These are phyloP conservation scores for Aspergillus sp. DNA, from an alignment of 2,329 filamentous ascomycete species.

Conservation along the genomic window DNA sequence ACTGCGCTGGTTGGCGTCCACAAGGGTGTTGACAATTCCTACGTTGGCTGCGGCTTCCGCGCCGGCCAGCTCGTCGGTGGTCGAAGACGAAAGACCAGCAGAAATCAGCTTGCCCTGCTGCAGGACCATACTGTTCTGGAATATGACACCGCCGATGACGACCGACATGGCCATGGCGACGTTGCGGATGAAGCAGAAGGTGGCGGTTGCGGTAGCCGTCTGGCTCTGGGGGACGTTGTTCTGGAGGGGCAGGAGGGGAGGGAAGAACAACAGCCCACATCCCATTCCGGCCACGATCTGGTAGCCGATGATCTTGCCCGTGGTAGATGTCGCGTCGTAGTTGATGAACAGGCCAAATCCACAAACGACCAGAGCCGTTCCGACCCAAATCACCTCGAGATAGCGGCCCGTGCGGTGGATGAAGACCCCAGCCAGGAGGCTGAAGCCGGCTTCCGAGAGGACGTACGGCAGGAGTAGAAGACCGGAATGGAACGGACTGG, in stretches of 20 bases:
- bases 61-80: constrained; percentile 35
- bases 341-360: constrained; percentile 50
- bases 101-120: constrained; percentile 46
- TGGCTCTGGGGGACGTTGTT: constrained; percentile 50
- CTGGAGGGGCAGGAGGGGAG: constrained; percentile 59
- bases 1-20: constrained; percentile 35
- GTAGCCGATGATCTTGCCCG: constrained; percentile 47
- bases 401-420: constrained; percentile 54
- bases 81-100: constrained; percentile 39
- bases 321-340: constrained; percentile 35
- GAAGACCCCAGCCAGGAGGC: constrained; percentile 47
- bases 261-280: constrained; percentile 53
- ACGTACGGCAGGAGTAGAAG: constrained; percentile 62
- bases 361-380: constrained; percentile 42
- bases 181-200: constrained; percentile 60
- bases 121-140: constrained; percentile 59
- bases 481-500: constrained; percentile 60
- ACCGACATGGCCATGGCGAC: constrained; percentile 67
- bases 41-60: constrained; percentile 49
- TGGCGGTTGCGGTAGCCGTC: constrained; percentile 52
- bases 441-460: constrained; percentile 44
- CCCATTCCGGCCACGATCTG: constrained; percentile 53
- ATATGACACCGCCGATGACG: constrained; percentile 74
- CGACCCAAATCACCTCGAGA: constrained; percentile 46
- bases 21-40: constrained; percentile 41